Evolutionary conservation across 2,329 filamentous ascomycete genomes (phyloP).

Genomic region (Ophiostoma perfectum): DNA sequence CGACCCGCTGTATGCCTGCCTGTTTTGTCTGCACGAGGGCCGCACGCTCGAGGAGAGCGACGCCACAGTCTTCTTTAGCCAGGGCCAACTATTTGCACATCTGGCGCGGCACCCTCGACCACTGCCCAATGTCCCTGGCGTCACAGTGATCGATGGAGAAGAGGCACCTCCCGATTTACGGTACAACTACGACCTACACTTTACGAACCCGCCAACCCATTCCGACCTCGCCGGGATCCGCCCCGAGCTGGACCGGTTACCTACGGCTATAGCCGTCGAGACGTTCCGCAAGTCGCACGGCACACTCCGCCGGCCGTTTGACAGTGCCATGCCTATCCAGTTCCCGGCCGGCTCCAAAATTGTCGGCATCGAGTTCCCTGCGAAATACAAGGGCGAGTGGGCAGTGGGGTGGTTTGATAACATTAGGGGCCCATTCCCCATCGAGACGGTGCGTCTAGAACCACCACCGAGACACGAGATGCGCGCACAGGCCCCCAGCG

Average conservation of each 20-base stretch:
- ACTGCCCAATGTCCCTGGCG: constrained; percentile 44
- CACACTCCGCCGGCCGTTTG: constrained; percentile 32
- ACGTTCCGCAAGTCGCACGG: constrained; percentile 45
- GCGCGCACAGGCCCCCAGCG: constrained; percentile 41
- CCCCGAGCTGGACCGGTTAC: constrained; percentile 39
- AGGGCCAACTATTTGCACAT: constrained; percentile 49
- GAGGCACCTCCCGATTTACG: constrained; percentile 38
- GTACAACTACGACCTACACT: constrained; percentile 52
- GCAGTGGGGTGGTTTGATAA: constrained; percentile 52
- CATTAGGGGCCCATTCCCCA: constrained; percentile 43
- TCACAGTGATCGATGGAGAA: constrained; percentile 44
- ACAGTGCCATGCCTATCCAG: constrained; percentile 27
- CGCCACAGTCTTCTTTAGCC: constrained; percentile 52
- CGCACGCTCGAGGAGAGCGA: constrained; percentile 50
- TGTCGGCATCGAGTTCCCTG: constrained; percentile 48
- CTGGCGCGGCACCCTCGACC: constrained; percentile 50
- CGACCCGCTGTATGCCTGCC: constrained; percentile 50
- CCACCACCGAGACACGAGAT: constrained; percentile 41
- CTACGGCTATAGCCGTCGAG: constrained; percentile 43
- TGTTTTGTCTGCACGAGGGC: constrained; percentile 49
- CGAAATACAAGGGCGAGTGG: constrained; percentile 51
- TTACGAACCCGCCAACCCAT: constrained; percentile 37
- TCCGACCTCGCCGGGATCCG: constrained; percentile 41
- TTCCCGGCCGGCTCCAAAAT: constrained; percentile 42
- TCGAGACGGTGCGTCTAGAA: constrained; percentile 45